Evolutionary conservation across 257 asterid genomes (phyloP), one percentile per base, ranked within the genome.

Genomic region (Penstemon davidsonii): DNA sequence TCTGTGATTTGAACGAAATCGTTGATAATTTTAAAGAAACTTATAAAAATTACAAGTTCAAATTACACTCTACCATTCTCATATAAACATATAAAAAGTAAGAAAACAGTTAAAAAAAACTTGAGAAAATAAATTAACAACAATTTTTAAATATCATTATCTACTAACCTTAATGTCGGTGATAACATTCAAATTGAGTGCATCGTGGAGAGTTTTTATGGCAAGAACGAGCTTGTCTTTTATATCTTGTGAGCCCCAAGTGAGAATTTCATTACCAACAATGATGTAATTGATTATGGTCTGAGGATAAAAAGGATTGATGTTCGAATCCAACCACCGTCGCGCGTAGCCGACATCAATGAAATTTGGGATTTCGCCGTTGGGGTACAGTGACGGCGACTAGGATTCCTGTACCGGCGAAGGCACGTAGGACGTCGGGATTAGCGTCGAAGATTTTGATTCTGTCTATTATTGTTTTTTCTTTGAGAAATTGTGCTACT

Each of bases 241-340:
- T 25, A 90, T 75, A 42, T 71, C 62, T 76, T 91, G 96, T 0
- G 97, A 95, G 13, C 96, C 97, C 97, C 97, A 93, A 67, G 88
- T 96, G 68, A 93, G 96, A 52, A 93, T 75, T 52, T 93, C 97
- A 68, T 84, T 93, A 2, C 99, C 99, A 41, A 90, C 87, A 49
- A 86, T 83, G 72, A 93, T 83, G 72, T 82, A 83, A 43, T 83
- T 82, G 81, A 93, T 86, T 19, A 68, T 75, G 4, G 99, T 93
- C 1, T 40, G 73, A 0, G 96, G 99, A 69, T 82, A 38, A 65
- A 85, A 93, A 0, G 97, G 97, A 47, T 69, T 55, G 36, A 93
- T 85, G 81, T 90, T 78, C 15, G 72, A 41, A 4, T 62, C 58
- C 4, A 93, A 76, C 84, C 88, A 93, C 0, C 74, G 55, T 5